Evolutionary conservation across 257 asterid genomes (phyloP).

Genomic region (Salvia rosmarinus): DNA sequence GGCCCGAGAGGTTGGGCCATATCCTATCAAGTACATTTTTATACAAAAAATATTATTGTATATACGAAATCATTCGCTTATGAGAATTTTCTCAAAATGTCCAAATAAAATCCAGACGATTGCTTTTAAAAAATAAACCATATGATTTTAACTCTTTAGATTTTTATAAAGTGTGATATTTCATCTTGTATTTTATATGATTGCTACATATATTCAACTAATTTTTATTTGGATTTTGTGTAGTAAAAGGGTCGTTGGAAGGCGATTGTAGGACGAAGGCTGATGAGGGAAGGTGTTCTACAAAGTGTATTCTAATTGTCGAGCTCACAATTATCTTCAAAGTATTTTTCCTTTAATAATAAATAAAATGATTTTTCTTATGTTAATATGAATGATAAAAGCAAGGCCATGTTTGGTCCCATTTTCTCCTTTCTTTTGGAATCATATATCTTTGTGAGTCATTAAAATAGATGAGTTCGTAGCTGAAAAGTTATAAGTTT

Average conservation of each 20-base stretch:
- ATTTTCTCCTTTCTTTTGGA: too few species aligned
- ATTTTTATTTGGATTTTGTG: not conserved
- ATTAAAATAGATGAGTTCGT: too few species aligned
- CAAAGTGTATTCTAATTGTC: slow-evolving; percentile 12
- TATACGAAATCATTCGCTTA: too few species aligned
- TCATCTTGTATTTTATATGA: not conserved
- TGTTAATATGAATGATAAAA: not conserved
- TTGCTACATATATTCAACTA: not conserved
- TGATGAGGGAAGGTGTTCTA: slow-evolving; percentile 16
- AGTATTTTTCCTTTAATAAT: not conserved
- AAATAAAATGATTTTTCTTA: not conserved
- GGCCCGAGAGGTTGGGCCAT: too few species aligned
- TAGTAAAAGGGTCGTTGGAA: not conserved
- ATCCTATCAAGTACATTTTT: too few species aligned
- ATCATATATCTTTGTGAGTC: too few species aligned
- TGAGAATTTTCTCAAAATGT: too few species aligned
- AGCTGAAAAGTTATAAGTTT: too few species aligned
- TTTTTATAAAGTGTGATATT: too few species aligned
- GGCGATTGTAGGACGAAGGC: slow-evolving; percentile 15
- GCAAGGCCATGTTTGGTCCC: not conserved
- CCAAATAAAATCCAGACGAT: not conserved
- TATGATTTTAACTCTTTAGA: not conserved
- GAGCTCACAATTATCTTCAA: not conserved
- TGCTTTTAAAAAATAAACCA: too few species aligned
- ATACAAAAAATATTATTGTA: too few species aligned